Evolutionary conservation across 257 asterid species (phyloP), one percentile per base, ranked within the genome.

Genomic region (Ophiorrhiza pumila): DNA sequence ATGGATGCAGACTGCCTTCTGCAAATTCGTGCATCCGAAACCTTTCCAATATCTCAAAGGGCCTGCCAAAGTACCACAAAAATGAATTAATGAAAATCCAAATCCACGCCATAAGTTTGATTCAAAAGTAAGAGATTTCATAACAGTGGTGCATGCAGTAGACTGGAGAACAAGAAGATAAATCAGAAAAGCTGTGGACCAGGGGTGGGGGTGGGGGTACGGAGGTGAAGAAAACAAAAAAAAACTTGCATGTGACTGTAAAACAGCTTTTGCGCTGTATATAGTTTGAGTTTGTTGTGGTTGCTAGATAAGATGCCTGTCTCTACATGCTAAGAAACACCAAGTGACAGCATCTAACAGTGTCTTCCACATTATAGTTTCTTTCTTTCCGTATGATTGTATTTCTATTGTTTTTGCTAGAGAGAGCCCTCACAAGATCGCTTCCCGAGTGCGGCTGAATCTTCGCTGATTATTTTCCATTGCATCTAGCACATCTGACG

Each of bases 1-100:
- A 89, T 63, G 97, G 98, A 82, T 92, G 98, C 70, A 90, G 77
- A 68, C 89, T 85, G 39, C 98, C 98, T 79, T 95, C 98, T 34
- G 96, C 85, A 76, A 89, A 88, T 82, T 90, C 98, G 20, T 89
- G 96, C 96, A 89, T 84, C 81, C 87, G 85, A 79, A 92, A 88
- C 77, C 88, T 91, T 82, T 92, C 99, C 85, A 92, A 84, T 79
- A 95, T 80, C 68, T 95, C 99, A 7, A 86, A 89, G 29, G 99
- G 98, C 96, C 99, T 95, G 85, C 73, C 8, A 71, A 64, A 47
- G 53, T 13, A 77, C 72, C 78, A 78, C 53, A 56, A 56, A 15
- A 29, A 50, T 22, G 31, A 14, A 59, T 39, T 25, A 13, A 29
- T 1, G 20, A 23, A 43, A 65, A 35, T 42, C 31, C 27, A 22